These are phyloP conservation scores for Cyanidium caldarium DNA, from an alignment of 23 red algal species.

Conservation along the genomic window DNA sequence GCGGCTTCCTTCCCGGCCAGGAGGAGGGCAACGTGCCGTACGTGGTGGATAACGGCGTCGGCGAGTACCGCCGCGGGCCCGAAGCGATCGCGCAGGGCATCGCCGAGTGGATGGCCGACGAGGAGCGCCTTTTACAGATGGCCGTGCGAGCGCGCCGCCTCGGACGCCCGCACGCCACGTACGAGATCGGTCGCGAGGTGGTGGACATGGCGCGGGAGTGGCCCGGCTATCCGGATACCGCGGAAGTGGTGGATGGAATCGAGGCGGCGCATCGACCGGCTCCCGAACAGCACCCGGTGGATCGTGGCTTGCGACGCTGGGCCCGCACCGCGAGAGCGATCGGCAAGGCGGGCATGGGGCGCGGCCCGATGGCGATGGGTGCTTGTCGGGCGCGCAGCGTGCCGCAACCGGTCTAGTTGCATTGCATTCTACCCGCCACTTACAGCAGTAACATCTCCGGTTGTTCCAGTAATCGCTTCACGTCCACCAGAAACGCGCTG, in stretches of 20 bases:
- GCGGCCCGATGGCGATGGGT: too few species aligned
- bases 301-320: too few species aligned
- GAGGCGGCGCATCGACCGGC: neutral
- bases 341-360: too few species aligned
- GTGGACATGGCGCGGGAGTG: constrained; percentile 19
- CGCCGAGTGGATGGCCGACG: constrained; percentile 43
- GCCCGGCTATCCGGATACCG: neutral
- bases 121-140: constrained; percentile 14
- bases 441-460: neutral
- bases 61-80: constrained; percentile 44
- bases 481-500: neutral
- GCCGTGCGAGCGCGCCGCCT: constrained; percentile 30
- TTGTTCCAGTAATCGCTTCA: neutral
- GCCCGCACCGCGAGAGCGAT: too few species aligned
- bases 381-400: too few species aligned
- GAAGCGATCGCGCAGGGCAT: constrained; percentile 36
- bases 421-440: neutral
- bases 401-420: too few species aligned
- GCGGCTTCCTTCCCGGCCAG: constrained; percentile 77
- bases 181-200: constrained; percentile 60
- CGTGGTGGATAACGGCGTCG: constrained; percentile 60
- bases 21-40: constrained; percentile 81
- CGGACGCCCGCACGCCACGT: constrained; percentile 48
- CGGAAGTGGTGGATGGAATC: neutral
- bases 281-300: neutral